A percentile compares a stretch with the other conserved stretches of the same genome.
These are phyloP conservation scores for Geotrichum restrictum DNA, from an alignment of 1,139 yeast species.

Conservation along the genomic window DNA sequence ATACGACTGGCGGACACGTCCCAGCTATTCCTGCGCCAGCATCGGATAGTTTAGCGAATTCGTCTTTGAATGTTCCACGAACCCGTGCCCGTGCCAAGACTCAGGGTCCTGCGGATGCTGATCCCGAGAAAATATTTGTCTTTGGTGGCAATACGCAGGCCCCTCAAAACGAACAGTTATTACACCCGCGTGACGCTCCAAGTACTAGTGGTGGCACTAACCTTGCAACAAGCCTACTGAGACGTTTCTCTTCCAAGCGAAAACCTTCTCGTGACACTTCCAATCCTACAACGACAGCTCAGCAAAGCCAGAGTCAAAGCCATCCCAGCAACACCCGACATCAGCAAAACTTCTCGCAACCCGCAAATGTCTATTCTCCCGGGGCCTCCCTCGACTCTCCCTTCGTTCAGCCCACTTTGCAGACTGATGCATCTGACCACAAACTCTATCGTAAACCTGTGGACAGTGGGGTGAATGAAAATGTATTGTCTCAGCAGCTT, in stretches of 20 bases:
- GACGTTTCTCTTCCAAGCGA: conserved; percentile 33
- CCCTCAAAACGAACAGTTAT: conserved; percentile 9
- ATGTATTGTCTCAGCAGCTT: neutral
- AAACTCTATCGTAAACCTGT: conserved; percentile 13
- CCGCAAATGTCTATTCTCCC: conserved; percentile 6
- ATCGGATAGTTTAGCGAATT: too few species aligned
- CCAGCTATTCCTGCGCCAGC: neutral
- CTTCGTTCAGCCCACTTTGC: neutral
- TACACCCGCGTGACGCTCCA: neutral
- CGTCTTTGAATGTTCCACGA: conserved; percentile 22
- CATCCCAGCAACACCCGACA: neutral
- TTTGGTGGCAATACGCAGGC: conserved; percentile 17
- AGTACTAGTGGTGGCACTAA: conserved; percentile 20
- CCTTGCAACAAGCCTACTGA: conserved; percentile 30
- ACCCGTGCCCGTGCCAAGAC: conserved; percentile 30
- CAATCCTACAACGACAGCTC: conserved; percentile 5
- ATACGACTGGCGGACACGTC: conserved; percentile 9
- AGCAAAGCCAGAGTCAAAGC: neutral
- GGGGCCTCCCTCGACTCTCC: neutral
- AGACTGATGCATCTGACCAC: conserved; percentile 8
- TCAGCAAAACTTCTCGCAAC: conserved; percentile 13
- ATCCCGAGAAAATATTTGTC: conserved; percentile 17
- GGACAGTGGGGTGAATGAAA: neutral
- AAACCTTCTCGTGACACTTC: conserved; percentile 24
- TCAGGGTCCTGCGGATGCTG: conserved; percentile 29